Conservation (phyloP, 768 basidiomycete genomes). For the Lentinula sp. region DNA sequence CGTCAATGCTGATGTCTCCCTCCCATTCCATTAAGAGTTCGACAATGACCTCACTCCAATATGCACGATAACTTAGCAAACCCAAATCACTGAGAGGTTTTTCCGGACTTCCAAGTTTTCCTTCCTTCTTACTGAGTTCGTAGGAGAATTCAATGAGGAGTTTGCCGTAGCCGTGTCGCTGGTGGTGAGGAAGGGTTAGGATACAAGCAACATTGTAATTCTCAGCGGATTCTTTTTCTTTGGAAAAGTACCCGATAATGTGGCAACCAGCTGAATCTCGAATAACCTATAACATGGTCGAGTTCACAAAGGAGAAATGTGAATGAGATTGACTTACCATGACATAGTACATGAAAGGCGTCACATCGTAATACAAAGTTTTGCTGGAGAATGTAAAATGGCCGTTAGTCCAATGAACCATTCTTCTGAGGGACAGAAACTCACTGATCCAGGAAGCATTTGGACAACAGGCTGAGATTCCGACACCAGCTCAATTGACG, state of each 20-base stretch:
- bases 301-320: conserved; percentile 3
- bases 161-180: conserved; percentile 93
- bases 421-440: conserved; percentile 23
- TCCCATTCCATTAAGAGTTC: conserved; percentile 77
- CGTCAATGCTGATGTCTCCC: conserved; percentile 86
- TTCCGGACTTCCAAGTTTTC: conserved; percentile 94
- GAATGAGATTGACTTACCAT: conserved; percentile 55
- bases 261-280: conserved; percentile 91
- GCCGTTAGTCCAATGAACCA: neutral
- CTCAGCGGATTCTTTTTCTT: conserved; percentile 97
- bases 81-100: conserved; percentile 96
- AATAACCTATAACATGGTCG: conserved; percentile 43
- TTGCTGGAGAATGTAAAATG: conserved; percentile 48
- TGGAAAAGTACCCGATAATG: conserved; percentile 96
- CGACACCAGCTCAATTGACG: conserved; percentile 95
- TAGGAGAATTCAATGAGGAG: conserved; percentile 97
- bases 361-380: conserved; percentile 98
- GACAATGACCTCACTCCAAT: conserved; percentile 96
- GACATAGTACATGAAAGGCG: conserved; percentile 99
- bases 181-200: conserved; percentile 96
- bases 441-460: conserved; percentile 97
- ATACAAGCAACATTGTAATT: conserved; percentile 99
- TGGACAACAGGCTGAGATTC: conserved; percentile 92
- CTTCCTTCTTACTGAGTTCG: conserved; percentile 94
- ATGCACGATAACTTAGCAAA: conserved; percentile 87